Evolutionary conservation across 306 rosid genomes (phyloP).

Genomic region (Gastrolobium villosum): DNA sequence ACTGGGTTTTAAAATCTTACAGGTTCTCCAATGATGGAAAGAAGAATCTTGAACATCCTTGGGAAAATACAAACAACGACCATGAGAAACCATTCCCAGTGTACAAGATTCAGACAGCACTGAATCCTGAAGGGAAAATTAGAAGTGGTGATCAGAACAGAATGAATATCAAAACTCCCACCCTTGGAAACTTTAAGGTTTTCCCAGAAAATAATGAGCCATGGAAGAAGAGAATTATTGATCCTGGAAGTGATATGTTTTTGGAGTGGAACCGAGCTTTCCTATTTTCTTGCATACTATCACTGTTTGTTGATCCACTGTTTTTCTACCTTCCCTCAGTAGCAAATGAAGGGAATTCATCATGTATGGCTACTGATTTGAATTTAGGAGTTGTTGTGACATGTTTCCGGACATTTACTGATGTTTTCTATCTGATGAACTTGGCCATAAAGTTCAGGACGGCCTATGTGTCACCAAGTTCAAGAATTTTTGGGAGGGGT

Average conservation of each 20-base stretch:
- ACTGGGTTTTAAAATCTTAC: constrained; percentile 31
- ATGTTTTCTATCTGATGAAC: constrained; percentile 75
- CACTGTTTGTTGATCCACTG: constrained; percentile 87
- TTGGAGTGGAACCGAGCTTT: constrained; percentile 85
- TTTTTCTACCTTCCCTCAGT: constrained; percentile 87
- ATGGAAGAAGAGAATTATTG: constrained; percentile 68
- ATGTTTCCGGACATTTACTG: constrained; percentile 83
- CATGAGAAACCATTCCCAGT: constrained; percentile 58
- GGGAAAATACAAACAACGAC: constrained; percentile 60
- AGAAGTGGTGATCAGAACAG: constrained; percentile 45
- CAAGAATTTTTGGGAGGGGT: constrained; percentile 92
- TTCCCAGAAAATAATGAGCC: constrained; percentile 61
- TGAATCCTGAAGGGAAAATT: constrained; percentile 52
- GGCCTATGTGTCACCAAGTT: constrained; percentile 81
- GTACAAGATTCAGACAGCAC: constrained; percentile 50
- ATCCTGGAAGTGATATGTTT: constrained; percentile 83
- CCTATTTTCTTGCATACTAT: constrained; percentile 70
- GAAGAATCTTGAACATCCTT: constrained; percentile 48
- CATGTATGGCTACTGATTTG: constrained; percentile 81
- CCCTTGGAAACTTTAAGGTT: constrained; percentile 62
- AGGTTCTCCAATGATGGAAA: constrained; percentile 70
- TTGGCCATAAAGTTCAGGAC: constrained; percentile 81
- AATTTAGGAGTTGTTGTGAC: constrained; percentile 77
- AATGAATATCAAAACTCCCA: constrained; percentile 40
- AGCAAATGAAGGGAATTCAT: constrained; percentile 50